These are phyloP conservation scores for Ophiostoma australiae DNA, from an alignment of 2,329 filamentous ascomycete genomes.

Conservation along the genomic window DNA sequence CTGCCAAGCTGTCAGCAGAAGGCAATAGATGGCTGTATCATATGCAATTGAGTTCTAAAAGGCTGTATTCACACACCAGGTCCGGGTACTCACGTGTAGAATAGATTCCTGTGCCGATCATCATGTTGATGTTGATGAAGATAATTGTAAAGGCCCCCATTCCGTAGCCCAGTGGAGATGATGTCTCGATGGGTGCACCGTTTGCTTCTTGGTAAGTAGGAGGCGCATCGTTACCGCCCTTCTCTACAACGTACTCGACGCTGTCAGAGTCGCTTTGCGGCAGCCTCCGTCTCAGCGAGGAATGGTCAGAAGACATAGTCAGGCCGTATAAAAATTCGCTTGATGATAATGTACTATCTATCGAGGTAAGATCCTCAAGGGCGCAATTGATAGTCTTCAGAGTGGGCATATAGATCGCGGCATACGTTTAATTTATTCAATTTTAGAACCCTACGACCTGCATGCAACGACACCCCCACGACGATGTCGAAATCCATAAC, in stretches of 20 bases:
- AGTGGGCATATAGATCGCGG: not conserved
- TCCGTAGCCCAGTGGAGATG: constrained; percentile 56
- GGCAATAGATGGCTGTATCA: not conserved
- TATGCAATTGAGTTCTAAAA: not conserved
- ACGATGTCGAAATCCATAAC: constrained; percentile 2
- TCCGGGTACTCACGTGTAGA: constrained; percentile 51
- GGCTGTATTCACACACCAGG: not conserved
- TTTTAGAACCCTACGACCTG: not conserved
- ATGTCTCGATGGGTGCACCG: constrained; percentile 56
- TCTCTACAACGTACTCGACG: constrained; percentile 20
- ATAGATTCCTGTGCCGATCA: constrained; percentile 59
- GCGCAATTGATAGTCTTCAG: not conserved
- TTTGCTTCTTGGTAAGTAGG: constrained; percentile 48
- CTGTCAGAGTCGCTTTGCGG: not conserved
- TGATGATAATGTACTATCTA: not conserved
- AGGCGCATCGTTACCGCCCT: constrained; percentile 29
- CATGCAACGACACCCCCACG: not conserved
- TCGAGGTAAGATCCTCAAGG: not conserved
- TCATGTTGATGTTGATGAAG: constrained; percentile 56
- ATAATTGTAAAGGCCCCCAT: constrained; percentile 53
- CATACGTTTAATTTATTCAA: not conserved
- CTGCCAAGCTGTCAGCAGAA: constrained; percentile 33
- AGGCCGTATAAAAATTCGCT: not conserved
- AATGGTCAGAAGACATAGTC: not conserved
- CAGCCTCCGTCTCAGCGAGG: not conserved